These are phyloP conservation scores for Schwanniomyces polymorphus DNA, from an alignment of 805 yeast genomes.

Conservation along the genomic window DNA sequence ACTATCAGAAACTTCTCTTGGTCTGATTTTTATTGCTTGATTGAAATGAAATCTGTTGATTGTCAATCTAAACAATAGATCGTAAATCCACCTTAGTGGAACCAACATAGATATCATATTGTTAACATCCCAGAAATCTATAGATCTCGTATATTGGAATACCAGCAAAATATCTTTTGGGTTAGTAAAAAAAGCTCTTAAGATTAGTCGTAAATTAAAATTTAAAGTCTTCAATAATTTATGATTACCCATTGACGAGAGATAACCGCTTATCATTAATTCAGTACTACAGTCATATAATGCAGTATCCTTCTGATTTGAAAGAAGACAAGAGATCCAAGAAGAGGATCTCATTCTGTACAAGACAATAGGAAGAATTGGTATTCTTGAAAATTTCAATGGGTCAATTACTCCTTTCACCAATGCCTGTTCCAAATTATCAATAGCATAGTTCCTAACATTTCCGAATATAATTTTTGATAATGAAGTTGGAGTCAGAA, in stretches of 20 bases:
- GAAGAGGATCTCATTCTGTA: conserved; percentile 38
- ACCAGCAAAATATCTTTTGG: conserved; percentile 3
- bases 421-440: conserved; percentile 30
- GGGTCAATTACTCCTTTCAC: conserved; percentile 33
- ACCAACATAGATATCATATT: conserved; percentile 33
- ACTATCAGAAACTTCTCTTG: conserved; percentile 34
- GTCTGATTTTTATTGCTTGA: conserved; percentile 24
- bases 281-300: conserved; percentile 28
- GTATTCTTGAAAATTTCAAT: conserved; percentile 35
- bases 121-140: conserved; percentile 28
- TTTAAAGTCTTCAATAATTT: conserved; percentile 19
- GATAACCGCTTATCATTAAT: conserved; percentile 33
- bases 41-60: conserved; percentile 33
- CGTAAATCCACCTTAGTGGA: conserved; percentile 39
- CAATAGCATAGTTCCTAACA: conserved; percentile 14
- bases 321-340: conserved; percentile 25
- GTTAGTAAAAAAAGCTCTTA: neutral
- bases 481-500: conserved; percentile 3
- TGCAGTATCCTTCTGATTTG: conserved; percentile 8
- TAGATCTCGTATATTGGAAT: conserved; percentile 15
- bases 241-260: conserved; percentile 39
- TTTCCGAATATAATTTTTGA: conserved; percentile 10
- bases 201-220: conserved; percentile 7
- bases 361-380: conserved; percentile 38
- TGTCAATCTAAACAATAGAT: conserved; percentile 29